Evolutionary conservation across 129 eudicot species (phyloP).

Genomic region (Daucus carota): DH1_v3.0 NC_030386.2:31366501-31367000

Average conservation of each 20-base stretch:
- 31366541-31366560: neutral
- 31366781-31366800: neutral
- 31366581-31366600: neutral
- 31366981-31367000: neutral
- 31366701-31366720: neutral
- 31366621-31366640: neutral
- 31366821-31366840: neutral
- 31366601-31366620: neutral
- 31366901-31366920: neutral
- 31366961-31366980: neutral
- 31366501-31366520: conserved; percentile 1
- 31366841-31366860: neutral
- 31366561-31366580: neutral
- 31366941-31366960: neutral
- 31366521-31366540: neutral
- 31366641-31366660: neutral
- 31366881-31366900: neutral
- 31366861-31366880: neutral
- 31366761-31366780: neutral
- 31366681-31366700: neutral
- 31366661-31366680: neutral
- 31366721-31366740: neutral
- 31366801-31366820: neutral
- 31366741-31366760: neutral
- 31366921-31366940: neutral